Percentiles rank a stretch among this genome's conserved stretches.
Conservation (phyloP, 2,329 filamentous ascomycete species). For the Trichophyton rubrum region DNA sequence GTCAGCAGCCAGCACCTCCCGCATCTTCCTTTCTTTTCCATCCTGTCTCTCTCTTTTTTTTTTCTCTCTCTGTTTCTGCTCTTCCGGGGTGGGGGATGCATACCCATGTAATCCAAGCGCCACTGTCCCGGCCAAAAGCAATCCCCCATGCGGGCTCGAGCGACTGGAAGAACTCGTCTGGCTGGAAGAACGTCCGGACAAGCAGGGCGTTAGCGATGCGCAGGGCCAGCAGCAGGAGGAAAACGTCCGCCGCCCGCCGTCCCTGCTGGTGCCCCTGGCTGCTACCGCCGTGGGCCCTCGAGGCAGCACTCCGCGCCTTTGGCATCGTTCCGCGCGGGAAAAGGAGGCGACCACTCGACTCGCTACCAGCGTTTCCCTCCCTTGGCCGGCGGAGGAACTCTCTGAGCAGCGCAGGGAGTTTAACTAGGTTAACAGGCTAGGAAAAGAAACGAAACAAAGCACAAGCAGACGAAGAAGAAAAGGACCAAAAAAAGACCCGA, state of each 20-base stretch:
- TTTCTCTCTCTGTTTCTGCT: background rate
- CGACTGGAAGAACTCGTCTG: conserved; percentile 93
- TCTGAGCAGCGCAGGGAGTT: no score
- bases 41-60: background rate
- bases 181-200: conserved; percentile 87
- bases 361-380: background rate
- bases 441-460: no score
- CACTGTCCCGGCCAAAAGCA: conserved; percentile 62
- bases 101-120: conserved; percentile 95
- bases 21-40: background rate
- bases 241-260: background rate
- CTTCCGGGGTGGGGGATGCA: conserved; percentile 20
- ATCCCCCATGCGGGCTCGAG: conserved; percentile 88
- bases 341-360: background rate
- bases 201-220: conserved; percentile 69
- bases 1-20: background rate
- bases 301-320: background rate
- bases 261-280: background rate
- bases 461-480: background rate
- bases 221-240: conserved; percentile 41
- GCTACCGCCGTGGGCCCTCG: background rate
- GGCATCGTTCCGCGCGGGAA: background rate
- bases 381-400: background rate
- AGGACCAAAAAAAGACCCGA: background rate
- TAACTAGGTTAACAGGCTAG: background rate